phyloP scores from a whole-genome alignment of 352 stramenopile species.

The Globisporangium sylvaticum region DNA sequence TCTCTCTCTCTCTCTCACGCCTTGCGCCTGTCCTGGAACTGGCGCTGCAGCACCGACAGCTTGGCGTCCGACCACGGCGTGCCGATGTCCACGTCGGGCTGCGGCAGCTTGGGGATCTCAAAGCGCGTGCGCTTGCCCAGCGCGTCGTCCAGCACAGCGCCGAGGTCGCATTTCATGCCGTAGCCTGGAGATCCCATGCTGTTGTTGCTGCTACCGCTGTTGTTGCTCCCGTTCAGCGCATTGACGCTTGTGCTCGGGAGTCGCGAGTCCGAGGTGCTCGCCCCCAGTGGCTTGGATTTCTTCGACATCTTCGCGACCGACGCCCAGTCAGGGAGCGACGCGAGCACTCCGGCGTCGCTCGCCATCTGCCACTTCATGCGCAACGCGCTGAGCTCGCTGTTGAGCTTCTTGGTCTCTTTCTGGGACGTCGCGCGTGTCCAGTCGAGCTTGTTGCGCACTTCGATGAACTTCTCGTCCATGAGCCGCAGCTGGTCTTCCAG shows the following conservation, averaged over 20 bases:
- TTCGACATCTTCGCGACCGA: slow-evolving; percentile 28
- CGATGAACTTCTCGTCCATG: slow-evolving; percentile 98
- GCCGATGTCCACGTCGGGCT: slow-evolving; percentile 48
- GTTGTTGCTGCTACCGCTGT: slow-evolving; percentile 29
- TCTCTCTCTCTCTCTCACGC: not conserved
- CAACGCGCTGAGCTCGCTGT: slow-evolving; percentile 50
- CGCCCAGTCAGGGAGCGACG: slow-evolving; percentile 45
- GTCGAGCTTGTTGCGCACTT: slow-evolving; percentile 94
- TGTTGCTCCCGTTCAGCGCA: slow-evolving; percentile 2
- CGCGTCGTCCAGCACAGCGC: slow-evolving; percentile 27
- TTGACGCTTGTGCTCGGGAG: slow-evolving; percentile 20
- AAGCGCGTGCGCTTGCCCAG: slow-evolving; percentile 33
- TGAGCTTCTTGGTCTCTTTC: slow-evolving; percentile 78
- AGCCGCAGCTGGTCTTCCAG: slow-evolving; percentile 94
- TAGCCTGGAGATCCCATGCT: slow-evolving; percentile 6
- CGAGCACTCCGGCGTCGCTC: slow-evolving; percentile 46
- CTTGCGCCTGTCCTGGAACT: slow-evolving; percentile 38
- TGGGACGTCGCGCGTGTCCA: slow-evolving; percentile 87
- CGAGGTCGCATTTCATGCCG: slow-evolving; percentile 7
- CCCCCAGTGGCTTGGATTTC: slow-evolving; percentile 32
- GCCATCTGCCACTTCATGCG: slow-evolving; percentile 78
- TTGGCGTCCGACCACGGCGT: slow-evolving; percentile 78
- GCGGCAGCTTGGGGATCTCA: slow-evolving; percentile 75
- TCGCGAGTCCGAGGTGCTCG: slow-evolving; percentile 49
- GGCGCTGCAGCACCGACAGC: slow-evolving; percentile 39